Evolutionary conservation across 73 alveolate genomes (phyloP), one percentile per base, ranked within the genome.

Genomic region (Paramecium sonneborni): DNA sequence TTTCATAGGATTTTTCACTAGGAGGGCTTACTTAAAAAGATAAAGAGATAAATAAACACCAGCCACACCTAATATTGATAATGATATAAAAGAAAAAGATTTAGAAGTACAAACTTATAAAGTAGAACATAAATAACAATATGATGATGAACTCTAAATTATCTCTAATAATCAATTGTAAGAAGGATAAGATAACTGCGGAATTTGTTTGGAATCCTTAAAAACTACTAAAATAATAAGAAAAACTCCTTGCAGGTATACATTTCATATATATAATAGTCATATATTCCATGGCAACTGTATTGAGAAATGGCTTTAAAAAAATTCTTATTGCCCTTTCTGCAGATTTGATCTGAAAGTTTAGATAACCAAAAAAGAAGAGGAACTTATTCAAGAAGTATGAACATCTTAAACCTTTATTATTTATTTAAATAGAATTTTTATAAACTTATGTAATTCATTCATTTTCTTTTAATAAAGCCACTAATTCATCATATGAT

Each of bases 141-240:
- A 12, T 62, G 24, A 62, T 62, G 39, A 62, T 12, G 39, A 2
- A 1, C 48, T 62, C 18, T n/a, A 62, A 62, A 62, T 62, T 62
- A 62, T 62, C 20, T 26, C 48, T 30, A 30, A 26, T 3, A 52
- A 52, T 6, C 30, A 52, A 0, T 7, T 52, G 14, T 30, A 52
- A 52, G 68, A 52, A n/a, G 68, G 68, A 26, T 62, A 62, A 32
- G 84, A 62, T 26, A 62, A 62, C 26, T 62, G 84, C 2, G 84
- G 48, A 62, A 62, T 62, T 62, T 62, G 84, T 62, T 62, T 62
- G 44, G 84, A 62, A 62, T 62, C 84, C 2, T 62, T 62, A 10
- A 30, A 9, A 12, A 62, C 39, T 14, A 20, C 39, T 12, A 62
- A 26, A 26, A 5, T 32, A 9, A 26, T 62, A 14, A 5, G 84